Base-by-base conservation (phyloP, 2,329 filamentous ascomycete species). In the Sporothrix schenckii region DNA sequence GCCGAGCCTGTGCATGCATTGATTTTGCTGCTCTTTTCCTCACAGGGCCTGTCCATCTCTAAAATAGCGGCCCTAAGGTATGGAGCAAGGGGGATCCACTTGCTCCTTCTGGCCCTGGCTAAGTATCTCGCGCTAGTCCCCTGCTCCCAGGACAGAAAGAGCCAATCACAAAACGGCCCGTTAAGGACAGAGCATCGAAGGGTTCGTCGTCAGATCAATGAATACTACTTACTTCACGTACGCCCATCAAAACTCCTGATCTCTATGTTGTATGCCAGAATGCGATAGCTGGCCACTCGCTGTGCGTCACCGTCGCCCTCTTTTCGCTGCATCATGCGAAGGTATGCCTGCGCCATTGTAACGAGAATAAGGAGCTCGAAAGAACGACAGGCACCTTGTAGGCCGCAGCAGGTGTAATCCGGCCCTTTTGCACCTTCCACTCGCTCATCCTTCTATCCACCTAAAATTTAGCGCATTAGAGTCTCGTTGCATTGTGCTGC, bases 51-150 rank as follows among this genome's bases (percentile, higher is more conserved):
- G 47, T 34, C 30, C 50, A 68, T 47, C 39, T 68, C 66, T 58
- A 24, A 68, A 68, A 49, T 68, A 58, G 50, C 66, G 52, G 39
- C n/a, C 34, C 21, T 30, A 34, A 50, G 60, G 30, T 61, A 61
- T n/a, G 58, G 58, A 61, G 39, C 58, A 63, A 63, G 11, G 21
- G 30, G 47, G 13, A 2, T 61, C 68, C 68, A 70, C 58, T 65
- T 21, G 50, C 50, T 68, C 66, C 34, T 49, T 19, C 21, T 34
- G 34, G 60, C 68, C 60, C 68, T 66, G 60, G 60, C 60, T 66
- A 66, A 52, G 58, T 69, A 70, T 66, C 39, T 52, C 14, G 58
- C 68, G 50, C 52, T 66, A 56, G 60, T 58, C 66, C 60, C 60
- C 41, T 66, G 58, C 58, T 50, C 34, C 34, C 24, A 44, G n/a